Percentiles rank a stretch among this genome's conserved stretches.
These are phyloP conservation scores for Rhizopogon roseolus DNA, from an alignment of 768 basidiomycete species.

Conservation along the genomic window DNA sequence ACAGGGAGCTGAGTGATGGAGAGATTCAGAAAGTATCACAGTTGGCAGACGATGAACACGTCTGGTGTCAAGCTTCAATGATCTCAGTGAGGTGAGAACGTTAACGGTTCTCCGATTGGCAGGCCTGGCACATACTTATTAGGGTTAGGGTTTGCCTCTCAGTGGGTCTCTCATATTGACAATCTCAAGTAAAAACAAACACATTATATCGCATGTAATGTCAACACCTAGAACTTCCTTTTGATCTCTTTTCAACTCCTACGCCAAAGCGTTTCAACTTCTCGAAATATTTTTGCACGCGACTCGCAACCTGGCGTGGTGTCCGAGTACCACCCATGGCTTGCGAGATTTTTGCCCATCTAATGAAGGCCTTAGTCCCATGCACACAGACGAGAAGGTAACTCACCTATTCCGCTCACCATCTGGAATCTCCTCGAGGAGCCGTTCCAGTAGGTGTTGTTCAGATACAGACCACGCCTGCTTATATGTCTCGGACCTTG, in stretches of 20 bases:
- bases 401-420: slow-evolving; percentile 70
- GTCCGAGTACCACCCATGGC: slow-evolving; percentile 78
- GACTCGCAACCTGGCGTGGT: slow-evolving; percentile 81
- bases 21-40: too few species aligned
- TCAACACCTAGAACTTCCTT: slow-evolving; percentile 15
- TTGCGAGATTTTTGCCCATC: slow-evolving; percentile 77
- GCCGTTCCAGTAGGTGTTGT: slow-evolving; percentile 70
- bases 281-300: slow-evolving; percentile 85
- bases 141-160: slow-evolving; percentile 12
- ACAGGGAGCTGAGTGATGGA: neutral
- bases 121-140: slow-evolving; percentile 2
- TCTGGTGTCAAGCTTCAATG: too few species aligned
- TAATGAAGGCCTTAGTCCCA: slow-evolving; percentile 22
- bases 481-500: slow-evolving; percentile 65
- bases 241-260: slow-evolving; percentile 29
- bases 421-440: slow-evolving; percentile 72
- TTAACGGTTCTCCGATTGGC: too few species aligned
- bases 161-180: neutral
- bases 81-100: too few species aligned
- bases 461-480: slow-evolving; percentile 74
- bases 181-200: neutral
- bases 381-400: neutral
- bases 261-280: slow-evolving; percentile 76
- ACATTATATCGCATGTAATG: neutral
- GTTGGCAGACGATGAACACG: neutral